Conservation (phyloP, 2,329 filamentous ascomycete species). For the Alternaria gansuensis region DNA sequence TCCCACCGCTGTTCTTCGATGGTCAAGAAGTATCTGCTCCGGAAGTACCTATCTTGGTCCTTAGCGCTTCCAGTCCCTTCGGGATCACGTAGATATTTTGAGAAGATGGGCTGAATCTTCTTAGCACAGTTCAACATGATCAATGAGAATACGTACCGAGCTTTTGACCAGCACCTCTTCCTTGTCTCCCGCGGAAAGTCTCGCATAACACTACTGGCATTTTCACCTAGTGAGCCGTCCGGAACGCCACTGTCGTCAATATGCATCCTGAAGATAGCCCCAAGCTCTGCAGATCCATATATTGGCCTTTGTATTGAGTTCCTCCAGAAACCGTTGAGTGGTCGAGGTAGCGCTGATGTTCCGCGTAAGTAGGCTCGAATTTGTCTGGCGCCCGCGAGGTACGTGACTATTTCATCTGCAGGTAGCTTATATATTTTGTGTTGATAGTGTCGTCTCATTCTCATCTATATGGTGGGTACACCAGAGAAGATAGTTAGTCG, state of each 20-base stretch:
- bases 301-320: slow-evolving; percentile 54
- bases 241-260: slow-evolving; percentile 43
- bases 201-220: slow-evolving; percentile 53
- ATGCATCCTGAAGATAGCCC: slow-evolving; percentile 55
- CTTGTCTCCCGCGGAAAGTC: slow-evolving; percentile 57
- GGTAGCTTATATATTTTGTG: slow-evolving; percentile 43
- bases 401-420: slow-evolving; percentile 47
- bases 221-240: slow-evolving; percentile 49
- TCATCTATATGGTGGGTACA: slow-evolving; percentile 51
- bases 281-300: slow-evolving; percentile 58
- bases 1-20: slow-evolving; percentile 57
- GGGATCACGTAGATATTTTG: slow-evolving; percentile 53
- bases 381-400: slow-evolving; percentile 55
- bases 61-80: slow-evolving; percentile 59
- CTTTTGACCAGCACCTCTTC: slow-evolving; percentile 58
- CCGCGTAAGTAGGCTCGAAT: slow-evolving; percentile 57
- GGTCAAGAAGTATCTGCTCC: slow-evolving; percentile 50
- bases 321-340: slow-evolving; percentile 63
- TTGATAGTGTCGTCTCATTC: slow-evolving; percentile 51
- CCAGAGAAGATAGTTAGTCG: slow-evolving; percentile 50
- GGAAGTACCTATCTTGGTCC: slow-evolving; percentile 60
- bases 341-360: slow-evolving; percentile 60
- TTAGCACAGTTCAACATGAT: slow-evolving; percentile 7
- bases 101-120: slow-evolving; percentile 50
- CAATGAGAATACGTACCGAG: slow-evolving; percentile 30